Conservation (phyloP, 495 filamentous ascomycete species). For the Penicillium antarcticum region DNA sequence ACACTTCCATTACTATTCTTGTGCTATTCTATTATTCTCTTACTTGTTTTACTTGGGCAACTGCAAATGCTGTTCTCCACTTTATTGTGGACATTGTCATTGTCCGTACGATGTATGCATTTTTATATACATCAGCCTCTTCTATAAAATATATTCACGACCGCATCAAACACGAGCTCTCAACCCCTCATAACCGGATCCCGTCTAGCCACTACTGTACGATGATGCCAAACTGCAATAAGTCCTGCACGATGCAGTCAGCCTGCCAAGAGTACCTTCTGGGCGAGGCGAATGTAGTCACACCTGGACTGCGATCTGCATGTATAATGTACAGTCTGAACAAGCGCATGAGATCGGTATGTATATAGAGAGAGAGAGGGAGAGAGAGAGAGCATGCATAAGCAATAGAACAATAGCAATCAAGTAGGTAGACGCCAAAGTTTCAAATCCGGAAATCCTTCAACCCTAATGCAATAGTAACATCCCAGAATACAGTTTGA, state of each 20-base stretch:
- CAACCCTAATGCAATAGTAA: constrained; percentile 2
- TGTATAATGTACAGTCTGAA: constrained; percentile 1
- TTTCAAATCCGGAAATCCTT: too few species aligned
- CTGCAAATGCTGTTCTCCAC: neutral
- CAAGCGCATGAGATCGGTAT: neutral
- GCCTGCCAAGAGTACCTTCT: constrained; percentile 12
- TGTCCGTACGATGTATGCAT: neutral
- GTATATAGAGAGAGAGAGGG: too few species aligned
- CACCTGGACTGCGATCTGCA: constrained; percentile 5
- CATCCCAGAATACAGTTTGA: constrained; percentile 9
- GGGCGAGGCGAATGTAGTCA: constrained; percentile 4
- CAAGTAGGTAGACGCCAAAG: too few species aligned
- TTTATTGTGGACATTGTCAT: constrained; percentile 1
- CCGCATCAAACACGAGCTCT: too few species aligned
- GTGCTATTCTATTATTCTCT: neutral
- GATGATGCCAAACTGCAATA: constrained; percentile 14
- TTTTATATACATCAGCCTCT: neutral
- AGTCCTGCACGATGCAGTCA: constrained; percentile 13
- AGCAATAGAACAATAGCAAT: too few species aligned
- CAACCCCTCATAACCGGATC: too few species aligned
- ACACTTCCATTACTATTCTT: neutral
- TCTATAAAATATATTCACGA: too few species aligned
- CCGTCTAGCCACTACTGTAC: constrained; percentile 1
- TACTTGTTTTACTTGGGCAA: neutral
- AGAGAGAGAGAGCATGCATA: neutral